These are phyloP conservation scores for Diaporthe nobilis DNA, from an alignment of 2,329 filamentous ascomycete genomes.

Conservation along the genomic window DNA sequence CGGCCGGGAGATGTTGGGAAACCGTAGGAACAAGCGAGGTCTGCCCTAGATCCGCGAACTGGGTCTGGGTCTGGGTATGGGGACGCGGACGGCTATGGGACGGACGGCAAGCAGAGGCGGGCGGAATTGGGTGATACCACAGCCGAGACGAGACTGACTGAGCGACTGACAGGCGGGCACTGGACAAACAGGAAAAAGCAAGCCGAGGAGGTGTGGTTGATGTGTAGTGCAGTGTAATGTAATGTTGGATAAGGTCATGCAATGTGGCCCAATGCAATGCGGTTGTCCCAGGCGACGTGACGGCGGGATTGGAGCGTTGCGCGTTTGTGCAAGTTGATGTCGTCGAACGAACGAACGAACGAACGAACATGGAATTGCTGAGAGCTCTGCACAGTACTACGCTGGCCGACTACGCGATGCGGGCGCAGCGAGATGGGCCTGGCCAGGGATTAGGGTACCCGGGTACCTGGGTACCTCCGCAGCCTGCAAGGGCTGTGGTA, in stretches of 20 bases:
- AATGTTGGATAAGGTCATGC: constrained; percentile 12
- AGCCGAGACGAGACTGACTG: constrained; percentile 34
- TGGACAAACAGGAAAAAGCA: background rate
- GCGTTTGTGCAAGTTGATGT: background rate
- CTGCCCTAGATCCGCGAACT: constrained; percentile 30
- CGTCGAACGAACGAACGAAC: background rate
- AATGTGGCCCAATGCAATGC: constrained; percentile 17
- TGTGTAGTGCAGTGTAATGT: constrained; percentile 10
- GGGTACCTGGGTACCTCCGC: background rate
- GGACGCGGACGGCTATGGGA: constrained; percentile 25
- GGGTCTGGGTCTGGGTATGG: constrained; percentile 23
- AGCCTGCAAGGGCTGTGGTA: constrained; percentile 1
- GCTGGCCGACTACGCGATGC: constrained; percentile 11
- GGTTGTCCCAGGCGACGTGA: constrained; percentile 19
- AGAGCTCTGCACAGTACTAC: background rate
- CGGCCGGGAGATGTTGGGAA: constrained; percentile 21
- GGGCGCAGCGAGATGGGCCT: constrained; percentile 22
- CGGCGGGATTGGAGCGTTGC: constrained; percentile 4
- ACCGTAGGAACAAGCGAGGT: constrained; percentile 23
- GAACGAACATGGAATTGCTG: constrained; percentile 12
- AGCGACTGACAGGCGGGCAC: background rate
- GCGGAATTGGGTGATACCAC: constrained; percentile 17
- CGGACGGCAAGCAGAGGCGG: constrained; percentile 17
- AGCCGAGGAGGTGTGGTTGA: background rate
- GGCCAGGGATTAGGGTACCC: background rate